Evolutionary conservation across 1,284 basidiomycete genomes (phyloP).

Genomic region (Porphyrellus sp.): DNA sequence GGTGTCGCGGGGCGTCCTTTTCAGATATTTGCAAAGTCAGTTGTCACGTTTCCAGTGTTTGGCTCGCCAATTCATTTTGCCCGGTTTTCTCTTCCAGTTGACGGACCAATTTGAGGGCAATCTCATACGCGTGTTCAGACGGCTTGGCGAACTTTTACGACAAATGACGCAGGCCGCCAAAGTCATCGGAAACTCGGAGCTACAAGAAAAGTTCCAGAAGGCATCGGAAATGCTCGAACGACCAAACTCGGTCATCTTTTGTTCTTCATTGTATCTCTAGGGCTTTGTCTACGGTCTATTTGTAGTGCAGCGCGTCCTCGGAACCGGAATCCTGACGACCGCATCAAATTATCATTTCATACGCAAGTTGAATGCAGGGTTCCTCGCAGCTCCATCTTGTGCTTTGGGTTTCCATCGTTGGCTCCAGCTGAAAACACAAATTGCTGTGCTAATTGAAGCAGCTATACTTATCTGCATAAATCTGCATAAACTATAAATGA

Average conservation of each 20-base stretch:
- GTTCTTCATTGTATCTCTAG: slow-evolving; percentile 71
- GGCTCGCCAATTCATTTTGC: background rate
- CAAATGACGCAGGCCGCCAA: slow-evolving; percentile 96
- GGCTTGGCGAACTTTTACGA: slow-evolving; percentile 89
- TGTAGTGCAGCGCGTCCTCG: too few relatives aligned
- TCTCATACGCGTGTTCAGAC: slow-evolving; percentile 90
- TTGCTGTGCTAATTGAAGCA: too few relatives aligned
- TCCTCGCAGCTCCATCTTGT: too few relatives aligned
- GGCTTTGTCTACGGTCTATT: background rate
- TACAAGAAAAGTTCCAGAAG: slow-evolving; percentile 89
- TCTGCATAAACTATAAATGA: too few relatives aligned
- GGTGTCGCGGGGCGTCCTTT: slow-evolving; percentile 98
- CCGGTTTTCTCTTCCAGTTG: slow-evolving; percentile 47
- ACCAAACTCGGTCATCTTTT: slow-evolving; percentile 92
- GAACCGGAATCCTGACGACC: too few relatives aligned
- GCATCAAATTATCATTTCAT: too few relatives aligned
- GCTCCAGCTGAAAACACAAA: too few relatives aligned
- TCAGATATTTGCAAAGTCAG: slow-evolving; percentile 92
- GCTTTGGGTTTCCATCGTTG: too few relatives aligned
- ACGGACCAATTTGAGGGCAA: slow-evolving; percentile 97
- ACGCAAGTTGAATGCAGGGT: too few relatives aligned
- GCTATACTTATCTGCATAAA: too few relatives aligned
- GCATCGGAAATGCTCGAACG: slow-evolving; percentile 87
- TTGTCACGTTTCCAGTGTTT: background rate
- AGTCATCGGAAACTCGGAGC: slow-evolving; percentile 92